Percentiles rank a stretch among this genome's conserved stretches.
Evolutionary conservation across 805 yeast species (phyloP).

Genomic region (Teunomyces panamensis): DNA sequence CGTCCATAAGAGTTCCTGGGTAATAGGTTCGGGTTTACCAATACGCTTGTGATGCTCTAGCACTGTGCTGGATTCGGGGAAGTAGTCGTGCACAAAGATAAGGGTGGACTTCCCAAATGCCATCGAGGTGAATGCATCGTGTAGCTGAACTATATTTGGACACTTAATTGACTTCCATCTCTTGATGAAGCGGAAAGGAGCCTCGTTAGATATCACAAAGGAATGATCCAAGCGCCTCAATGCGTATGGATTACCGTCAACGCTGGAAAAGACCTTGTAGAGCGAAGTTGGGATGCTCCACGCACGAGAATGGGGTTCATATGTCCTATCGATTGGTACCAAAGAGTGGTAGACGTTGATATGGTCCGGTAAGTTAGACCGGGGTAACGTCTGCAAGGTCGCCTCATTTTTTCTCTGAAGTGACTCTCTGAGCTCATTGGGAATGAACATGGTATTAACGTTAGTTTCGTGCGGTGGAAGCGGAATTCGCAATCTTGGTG

Average conservation of each 20-base stretch:
- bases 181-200: slow-evolving; percentile 57
- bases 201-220: slow-evolving; percentile 41
- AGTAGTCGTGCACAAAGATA: slow-evolving; percentile 78
- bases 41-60: slow-evolving; percentile 58
- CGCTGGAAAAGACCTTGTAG: slow-evolving; percentile 77
- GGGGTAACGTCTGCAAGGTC: slow-evolving; percentile 61
- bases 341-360: slow-evolving; percentile 70
- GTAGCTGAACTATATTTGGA: slow-evolving; percentile 58
- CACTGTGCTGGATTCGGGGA: slow-evolving; percentile 71
- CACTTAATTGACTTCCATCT: slow-evolving; percentile 58
- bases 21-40: slow-evolving; percentile 47
- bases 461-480: slow-evolving; percentile 70
- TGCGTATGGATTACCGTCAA: slow-evolving; percentile 74
- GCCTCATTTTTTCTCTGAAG: slow-evolving; percentile 78
- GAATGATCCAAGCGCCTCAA: slow-evolving; percentile 67
- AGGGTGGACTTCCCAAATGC: slow-evolving; percentile 71
- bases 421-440: slow-evolving; percentile 66
- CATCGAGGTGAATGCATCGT: slow-evolving; percentile 83
- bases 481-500: slow-evolving; percentile 62
- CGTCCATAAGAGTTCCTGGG: slow-evolving; percentile 70
- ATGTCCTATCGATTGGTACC: slow-evolving; percentile 66
- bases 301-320: slow-evolving; percentile 28
- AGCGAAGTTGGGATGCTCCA: slow-evolving; percentile 59
- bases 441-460: slow-evolving; percentile 66
- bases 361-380: slow-evolving; percentile 53